These are phyloP conservation scores for Candida verbasci DNA, from an alignment of 805 yeast species.

Conservation along the genomic window DNA sequence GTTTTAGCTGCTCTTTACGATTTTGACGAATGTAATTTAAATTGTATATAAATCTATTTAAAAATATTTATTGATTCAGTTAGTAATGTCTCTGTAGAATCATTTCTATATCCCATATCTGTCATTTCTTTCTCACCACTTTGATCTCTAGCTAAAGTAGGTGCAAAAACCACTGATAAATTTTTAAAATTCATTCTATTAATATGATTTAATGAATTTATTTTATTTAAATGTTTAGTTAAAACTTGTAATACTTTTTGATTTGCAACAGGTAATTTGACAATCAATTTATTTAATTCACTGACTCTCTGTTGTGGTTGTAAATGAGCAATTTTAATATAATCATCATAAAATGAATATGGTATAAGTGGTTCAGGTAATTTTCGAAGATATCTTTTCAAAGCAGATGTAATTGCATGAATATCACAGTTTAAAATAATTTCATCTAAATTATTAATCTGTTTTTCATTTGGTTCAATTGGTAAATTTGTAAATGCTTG, in stretches of 20 bases:
- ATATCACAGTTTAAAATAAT: slow-evolving; percentile 58
- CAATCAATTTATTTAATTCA: slow-evolving; percentile 43
- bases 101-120: slow-evolving; percentile 80
- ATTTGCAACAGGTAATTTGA: slow-evolving; percentile 65
- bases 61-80: slow-evolving; percentile 42
- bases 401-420: slow-evolving; percentile 79
- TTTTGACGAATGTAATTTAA: no score
- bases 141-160: slow-evolving; percentile 77
- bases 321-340: slow-evolving; percentile 48
- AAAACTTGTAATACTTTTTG: slow-evolving; percentile 50
- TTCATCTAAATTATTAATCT: slow-evolving; percentile 27
- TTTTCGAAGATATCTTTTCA: slow-evolving; percentile 81
- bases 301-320: slow-evolving; percentile 29
- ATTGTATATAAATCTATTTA: no score
- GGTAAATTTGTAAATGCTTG: slow-evolving; percentile 33
- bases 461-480: slow-evolving; percentile 27
- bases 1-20: no score
- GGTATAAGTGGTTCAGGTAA: slow-evolving; percentile 84
- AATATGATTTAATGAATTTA: slow-evolving; percentile 46
- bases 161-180: slow-evolving; percentile 90
- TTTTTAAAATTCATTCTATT: slow-evolving; percentile 85
- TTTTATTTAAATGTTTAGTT: slow-evolving; percentile 59
- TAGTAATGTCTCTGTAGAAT: slow-evolving; percentile 69
- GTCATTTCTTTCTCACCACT: slow-evolving; percentile 76
- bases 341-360: slow-evolving; percentile 60